Conservation (phyloP, 2,329 filamentous ascomycete species). For the Dothistroma pini region DNA sequence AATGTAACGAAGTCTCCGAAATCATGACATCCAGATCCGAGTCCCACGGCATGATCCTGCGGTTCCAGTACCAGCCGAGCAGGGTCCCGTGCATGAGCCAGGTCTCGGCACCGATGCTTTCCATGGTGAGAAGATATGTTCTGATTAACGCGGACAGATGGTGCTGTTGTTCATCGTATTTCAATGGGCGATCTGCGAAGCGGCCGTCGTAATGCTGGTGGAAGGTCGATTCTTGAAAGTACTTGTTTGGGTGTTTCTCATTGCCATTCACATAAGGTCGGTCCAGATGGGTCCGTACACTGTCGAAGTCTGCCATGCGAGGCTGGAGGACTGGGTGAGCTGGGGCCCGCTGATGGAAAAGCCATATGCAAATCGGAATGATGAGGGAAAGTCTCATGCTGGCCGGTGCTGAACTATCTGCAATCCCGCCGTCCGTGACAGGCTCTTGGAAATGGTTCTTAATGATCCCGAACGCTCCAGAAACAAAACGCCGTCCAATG, state of each 20-base stretch:
- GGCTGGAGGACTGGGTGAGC: constrained; percentile 15
- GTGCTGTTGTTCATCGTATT: constrained; percentile 45
- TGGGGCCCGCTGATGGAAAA: constrained; percentile 1
- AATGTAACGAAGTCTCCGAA: constrained; percentile 52
- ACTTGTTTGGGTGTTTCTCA: constrained; percentile 44
- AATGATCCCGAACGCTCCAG: neutral
- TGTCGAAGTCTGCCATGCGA: constrained; percentile 43
- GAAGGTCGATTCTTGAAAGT: constrained; percentile 52
- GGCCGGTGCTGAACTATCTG: neutral
- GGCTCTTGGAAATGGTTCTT: neutral
- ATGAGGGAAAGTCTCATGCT: constrained; percentile 11
- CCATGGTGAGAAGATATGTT: constrained; percentile 56
- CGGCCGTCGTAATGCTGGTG: constrained; percentile 56
- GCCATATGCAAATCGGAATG: constrained; percentile 1
- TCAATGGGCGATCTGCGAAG: constrained; percentile 48
- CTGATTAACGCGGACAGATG: constrained; percentile 52
- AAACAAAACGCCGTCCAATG: neutral
- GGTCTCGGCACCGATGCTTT: constrained; percentile 54
- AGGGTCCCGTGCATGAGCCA: constrained; percentile 63
- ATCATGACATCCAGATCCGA: constrained; percentile 59
- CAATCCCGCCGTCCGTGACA: neutral
- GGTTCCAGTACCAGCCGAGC: constrained; percentile 62
- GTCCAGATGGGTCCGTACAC: constrained; percentile 41
- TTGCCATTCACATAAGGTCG: constrained; percentile 19
- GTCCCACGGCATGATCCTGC: constrained; percentile 60